These are phyloP conservation scores for Tolypocladium ovalisporum DNA, from an alignment of 2,329 filamentous ascomycete genomes.

Conservation along the genomic window DNA sequence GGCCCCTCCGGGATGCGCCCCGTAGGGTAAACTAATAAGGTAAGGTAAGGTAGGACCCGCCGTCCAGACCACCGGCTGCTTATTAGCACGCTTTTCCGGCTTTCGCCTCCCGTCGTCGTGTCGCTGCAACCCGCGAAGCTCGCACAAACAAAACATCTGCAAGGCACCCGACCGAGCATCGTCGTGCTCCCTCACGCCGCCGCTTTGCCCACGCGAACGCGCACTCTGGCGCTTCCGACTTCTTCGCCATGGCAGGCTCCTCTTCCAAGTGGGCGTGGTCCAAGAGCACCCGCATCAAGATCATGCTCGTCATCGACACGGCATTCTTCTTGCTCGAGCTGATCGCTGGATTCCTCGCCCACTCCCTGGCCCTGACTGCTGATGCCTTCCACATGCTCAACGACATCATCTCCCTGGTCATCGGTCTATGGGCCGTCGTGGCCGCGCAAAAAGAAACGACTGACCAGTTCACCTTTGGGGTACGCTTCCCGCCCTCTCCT, in stretches of 20 bases:
- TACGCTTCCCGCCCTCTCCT: slow-evolving; percentile 28
- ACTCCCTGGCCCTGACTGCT: slow-evolving; percentile 86
- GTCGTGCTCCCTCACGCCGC: not conserved
- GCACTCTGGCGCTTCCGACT: not conserved
- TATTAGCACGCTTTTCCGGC: not conserved
- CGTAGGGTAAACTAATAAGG: no score
- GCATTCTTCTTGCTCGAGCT: slow-evolving; percentile 87
- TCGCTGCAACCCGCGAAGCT: not conserved
- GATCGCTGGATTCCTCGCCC: slow-evolving; percentile 72
- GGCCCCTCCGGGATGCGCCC: not conserved
- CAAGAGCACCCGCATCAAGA: slow-evolving; percentile 83
- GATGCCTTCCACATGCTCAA: slow-evolving; percentile 99
- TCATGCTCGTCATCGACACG: slow-evolving; percentile 84
- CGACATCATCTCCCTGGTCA: slow-evolving; percentile 87
- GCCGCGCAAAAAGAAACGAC: slow-evolving; percentile 77
- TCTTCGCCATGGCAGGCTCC: slow-evolving; percentile 15
- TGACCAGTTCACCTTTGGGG: slow-evolving; percentile 90
- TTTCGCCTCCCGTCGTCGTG: not conserved
- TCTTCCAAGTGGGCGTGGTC: slow-evolving; percentile 64
- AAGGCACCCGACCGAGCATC: not conserved
- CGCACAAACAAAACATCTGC: not conserved
- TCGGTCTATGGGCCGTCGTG: slow-evolving; percentile 91
- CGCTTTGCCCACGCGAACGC: slow-evolving; percentile 1
- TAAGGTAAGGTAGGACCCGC: not conserved
- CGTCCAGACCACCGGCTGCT: not conserved